Base-by-base conservation (phyloP, 768 basidiomycete genomes). In the Pleurotus tuber-regium region DNA sequence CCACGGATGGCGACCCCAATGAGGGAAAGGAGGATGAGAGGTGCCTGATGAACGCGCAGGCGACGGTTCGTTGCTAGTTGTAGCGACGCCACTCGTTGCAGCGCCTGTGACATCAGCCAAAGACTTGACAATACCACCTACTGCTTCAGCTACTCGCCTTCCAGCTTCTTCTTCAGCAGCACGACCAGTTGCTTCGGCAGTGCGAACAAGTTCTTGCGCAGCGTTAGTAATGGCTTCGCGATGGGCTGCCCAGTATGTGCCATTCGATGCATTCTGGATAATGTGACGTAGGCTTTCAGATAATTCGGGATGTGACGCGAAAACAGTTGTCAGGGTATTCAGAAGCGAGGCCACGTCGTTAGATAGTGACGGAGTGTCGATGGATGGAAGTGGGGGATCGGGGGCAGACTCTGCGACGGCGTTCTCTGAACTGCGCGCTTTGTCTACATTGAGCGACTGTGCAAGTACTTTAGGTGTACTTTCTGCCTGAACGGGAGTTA, bases 241-340 rank as follows among this genome's bases (percentile, higher is more conserved):
- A 59, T 89, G 86, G 24, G 74, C 65, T 29, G 70, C 64, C 87
- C 86, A 92, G 61, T 92, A 91, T 7, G 77, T 71, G 19, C 87
- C 89, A 44, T 71, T 79, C 4, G 75, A 71, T 3, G 84, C 71
- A 57, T 90, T 87, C 43, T 70, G 70, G 39, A 82, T 63, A 28
- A 92, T 78, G 60, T 79, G 83, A 51, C 80, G 83, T 51, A 92
- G 62, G 38, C 77, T 77, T 50, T 87, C 83, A 2, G 84, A 78
- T 9, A 92, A 65, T 55, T 92, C 87, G 3, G 89, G 89, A 57
- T 91, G 86, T 4, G 79, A 64, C 0, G 77, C 69, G 36, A 90
- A 62, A 25, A 83, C 73, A n/a, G 64, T 68, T 35, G 76, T 77
- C 50, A 91, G 63, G 2, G 74, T 75, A 25, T 72, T 74, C 51